Evolutionary conservation across 2,329 filamentous ascomycete species (phyloP).

Genomic region (Colletotrichum sp.): DNA sequence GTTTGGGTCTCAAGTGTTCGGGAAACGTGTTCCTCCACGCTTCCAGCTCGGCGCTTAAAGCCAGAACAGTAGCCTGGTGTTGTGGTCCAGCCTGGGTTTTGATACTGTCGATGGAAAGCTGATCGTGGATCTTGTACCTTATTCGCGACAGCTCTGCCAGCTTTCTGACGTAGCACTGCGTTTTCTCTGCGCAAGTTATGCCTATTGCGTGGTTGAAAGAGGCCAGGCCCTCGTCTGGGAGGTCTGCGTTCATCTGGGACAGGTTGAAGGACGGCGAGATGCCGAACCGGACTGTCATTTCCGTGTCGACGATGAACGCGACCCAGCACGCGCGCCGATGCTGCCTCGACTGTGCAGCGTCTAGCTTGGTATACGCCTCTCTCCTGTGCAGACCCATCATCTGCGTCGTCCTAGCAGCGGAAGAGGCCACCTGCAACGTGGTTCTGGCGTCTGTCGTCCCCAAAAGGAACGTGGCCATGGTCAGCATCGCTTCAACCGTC

Average conservation of each 20-base stretch:
- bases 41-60: not conserved
- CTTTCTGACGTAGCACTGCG: not conserved
- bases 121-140: not conserved
- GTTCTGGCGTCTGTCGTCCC: slow-evolving; percentile 6
- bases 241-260: not conserved
- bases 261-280: not conserved
- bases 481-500: slow-evolving; percentile 9
- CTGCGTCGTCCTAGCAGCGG: not conserved
- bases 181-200: not conserved
- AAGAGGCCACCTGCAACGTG: not conserved
- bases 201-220: not conserved
- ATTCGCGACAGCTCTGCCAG: not conserved
- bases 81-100: not conserved
- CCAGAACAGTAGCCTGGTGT: not conserved
- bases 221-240: not conserved
- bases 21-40: slow-evolving; percentile 1
- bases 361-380: not conserved
- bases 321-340: slow-evolving; percentile 8
- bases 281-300: not conserved
- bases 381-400: not conserved
- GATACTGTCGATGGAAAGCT: not conserved
- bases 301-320: not conserved
- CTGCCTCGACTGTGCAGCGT: not conserved
- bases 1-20: not conserved
- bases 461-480: slow-evolving; percentile 4